A percentile compares a stretch with the other conserved stretches of the same genome.
phyloP scores from a whole-genome alignment of 2,329 filamentous ascomycete species.

The Colletotrichum scovillei region DNA sequence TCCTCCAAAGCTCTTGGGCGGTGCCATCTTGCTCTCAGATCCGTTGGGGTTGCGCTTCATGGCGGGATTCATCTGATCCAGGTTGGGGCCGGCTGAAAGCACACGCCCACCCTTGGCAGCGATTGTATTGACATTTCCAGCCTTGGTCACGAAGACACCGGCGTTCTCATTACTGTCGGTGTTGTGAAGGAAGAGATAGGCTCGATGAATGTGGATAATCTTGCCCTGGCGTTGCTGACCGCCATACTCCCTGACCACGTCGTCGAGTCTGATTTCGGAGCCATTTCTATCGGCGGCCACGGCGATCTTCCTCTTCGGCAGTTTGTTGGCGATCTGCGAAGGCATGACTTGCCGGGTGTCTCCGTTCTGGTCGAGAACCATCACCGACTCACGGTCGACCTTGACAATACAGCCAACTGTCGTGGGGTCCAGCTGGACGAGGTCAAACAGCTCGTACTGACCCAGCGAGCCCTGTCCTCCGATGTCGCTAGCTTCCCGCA shows the following conservation, averaged over 20 bases:
- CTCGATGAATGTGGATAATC: slow-evolving; percentile 93
- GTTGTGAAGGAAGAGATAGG: slow-evolving; percentile 91
- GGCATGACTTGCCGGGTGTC: slow-evolving; percentile 85
- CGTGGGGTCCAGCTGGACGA: slow-evolving; percentile 92
- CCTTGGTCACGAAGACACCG: slow-evolving; percentile 88
- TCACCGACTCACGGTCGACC: slow-evolving; percentile 91
- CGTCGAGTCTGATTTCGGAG: slow-evolving; percentile 90
- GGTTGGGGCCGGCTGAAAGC: slow-evolving; percentile 74
- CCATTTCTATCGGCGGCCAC: slow-evolving; percentile 94
- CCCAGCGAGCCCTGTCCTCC: slow-evolving; percentile 87
- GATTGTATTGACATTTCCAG: slow-evolving; percentile 87
- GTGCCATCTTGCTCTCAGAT: slow-evolving; percentile 67
- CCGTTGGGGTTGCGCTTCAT: slow-evolving; percentile 76
- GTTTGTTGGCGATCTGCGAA: slow-evolving; percentile 90
- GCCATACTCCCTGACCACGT: slow-evolving; percentile 90
- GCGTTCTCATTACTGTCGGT: slow-evolving; percentile 87
- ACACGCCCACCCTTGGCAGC: slow-evolving; percentile 93
- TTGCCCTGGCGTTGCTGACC: slow-evolving; percentile 88
- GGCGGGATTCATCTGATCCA: slow-evolving; percentile 93
- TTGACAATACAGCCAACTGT: slow-evolving; percentile 96
- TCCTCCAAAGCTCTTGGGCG: slow-evolving; percentile 77
- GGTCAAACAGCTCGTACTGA: slow-evolving; percentile 90
- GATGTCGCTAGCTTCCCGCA: slow-evolving; percentile 92
- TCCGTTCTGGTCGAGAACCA: slow-evolving; percentile 90
- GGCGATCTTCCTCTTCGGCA: slow-evolving; percentile 83